A percentile compares a stretch with the other conserved stretches of the same genome.
Evolutionary conservation across 805 yeast genomes (phyloP).

Genomic region (Wickerhamomyces rabaulensis): DNA sequence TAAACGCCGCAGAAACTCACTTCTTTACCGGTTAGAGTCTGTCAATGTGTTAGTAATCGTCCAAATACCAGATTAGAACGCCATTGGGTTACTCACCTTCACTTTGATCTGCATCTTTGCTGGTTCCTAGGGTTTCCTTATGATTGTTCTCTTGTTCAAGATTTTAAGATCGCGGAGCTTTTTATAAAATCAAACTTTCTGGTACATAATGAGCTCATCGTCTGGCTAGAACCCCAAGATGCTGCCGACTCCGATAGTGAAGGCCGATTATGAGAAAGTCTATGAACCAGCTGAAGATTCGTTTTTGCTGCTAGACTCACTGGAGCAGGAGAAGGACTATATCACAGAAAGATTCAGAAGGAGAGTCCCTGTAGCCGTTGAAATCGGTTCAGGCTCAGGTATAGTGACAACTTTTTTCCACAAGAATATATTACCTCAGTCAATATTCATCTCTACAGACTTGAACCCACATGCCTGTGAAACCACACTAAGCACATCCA

Average conservation of each 20-base stretch:
- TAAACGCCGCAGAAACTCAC: constrained; percentile 29
- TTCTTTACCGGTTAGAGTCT: constrained; percentile 77
- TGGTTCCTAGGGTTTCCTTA: neutral
- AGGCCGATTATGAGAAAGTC: constrained; percentile 62
- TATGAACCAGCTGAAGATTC: constrained; percentile 97
- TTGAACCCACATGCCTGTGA: constrained; percentile 73
- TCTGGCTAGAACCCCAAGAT: constrained; percentile 31
- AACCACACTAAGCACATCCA: constrained; percentile 42
- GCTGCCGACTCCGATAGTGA: constrained; percentile 75
- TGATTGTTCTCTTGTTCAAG: no score
- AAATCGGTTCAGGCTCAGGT: constrained; percentile 92
- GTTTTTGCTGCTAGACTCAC: constrained; percentile 71
- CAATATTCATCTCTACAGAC: constrained; percentile 66
- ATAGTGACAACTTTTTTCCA: constrained; percentile 76
- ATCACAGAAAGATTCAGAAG: constrained; percentile 30
- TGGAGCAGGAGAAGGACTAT: constrained; percentile 53
- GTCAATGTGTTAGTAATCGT: constrained; percentile 7
- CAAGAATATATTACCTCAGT: constrained; percentile 46
- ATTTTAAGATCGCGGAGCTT: neutral
- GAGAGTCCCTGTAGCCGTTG: constrained; percentile 55
- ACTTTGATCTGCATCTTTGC: constrained; percentile 58
- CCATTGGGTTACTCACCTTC: constrained; percentile 34
- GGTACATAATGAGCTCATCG: neutral
- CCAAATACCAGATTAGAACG: neutral
- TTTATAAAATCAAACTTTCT: neutral